These are phyloP conservation scores for Royoungia palumana DNA, from an alignment of 768 basidiomycete species.

Conservation along the genomic window DNA sequence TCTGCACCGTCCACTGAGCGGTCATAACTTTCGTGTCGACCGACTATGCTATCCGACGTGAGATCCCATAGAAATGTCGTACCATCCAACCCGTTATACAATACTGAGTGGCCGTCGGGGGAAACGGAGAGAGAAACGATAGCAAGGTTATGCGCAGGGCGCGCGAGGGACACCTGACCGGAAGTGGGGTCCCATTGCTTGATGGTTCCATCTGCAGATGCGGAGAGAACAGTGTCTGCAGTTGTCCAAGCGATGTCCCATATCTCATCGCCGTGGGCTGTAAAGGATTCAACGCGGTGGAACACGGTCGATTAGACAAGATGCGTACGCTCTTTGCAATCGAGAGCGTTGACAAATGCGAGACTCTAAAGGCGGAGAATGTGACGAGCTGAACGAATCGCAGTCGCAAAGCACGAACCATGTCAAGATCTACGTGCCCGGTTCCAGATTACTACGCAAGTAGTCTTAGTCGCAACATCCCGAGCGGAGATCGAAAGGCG, in stretches of 20 bases:
- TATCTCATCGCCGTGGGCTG: constrained; percentile 77
- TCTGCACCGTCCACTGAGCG: constrained; percentile 55
- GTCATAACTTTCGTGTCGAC: constrained; percentile 70
- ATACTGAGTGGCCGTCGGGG: constrained; percentile 57
- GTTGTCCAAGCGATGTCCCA: constrained; percentile 78
- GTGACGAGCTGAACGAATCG: constrained; percentile 21
- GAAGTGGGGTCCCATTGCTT: constrained; percentile 69
- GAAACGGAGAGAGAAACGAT: constrained; percentile 77
- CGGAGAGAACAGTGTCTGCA: constrained; percentile 60
- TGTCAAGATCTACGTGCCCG: constrained; percentile 5
- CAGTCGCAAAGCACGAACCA: constrained; percentile 27
- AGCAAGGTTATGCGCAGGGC: constrained; percentile 78
- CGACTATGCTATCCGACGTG: constrained; percentile 54
- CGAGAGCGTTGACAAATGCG: constrained; percentile 68
- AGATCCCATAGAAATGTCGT: constrained; percentile 76
- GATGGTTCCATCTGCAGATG: constrained; percentile 75
- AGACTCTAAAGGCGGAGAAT: constrained; percentile 48
- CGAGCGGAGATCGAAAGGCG: constrained; percentile 53
- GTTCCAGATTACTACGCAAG: too few relatives aligned
- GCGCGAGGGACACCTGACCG: constrained; percentile 58
- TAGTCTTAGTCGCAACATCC: constrained; percentile 43
- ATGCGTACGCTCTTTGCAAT: constrained; percentile 71
- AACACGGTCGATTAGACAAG: constrained; percentile 8
- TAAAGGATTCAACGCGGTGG: constrained; percentile 3
- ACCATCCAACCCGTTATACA: constrained; percentile 85